Base-by-base conservation (phyloP, 140 eudicot genomes). In the Ambrosia hybrid region DNA sequence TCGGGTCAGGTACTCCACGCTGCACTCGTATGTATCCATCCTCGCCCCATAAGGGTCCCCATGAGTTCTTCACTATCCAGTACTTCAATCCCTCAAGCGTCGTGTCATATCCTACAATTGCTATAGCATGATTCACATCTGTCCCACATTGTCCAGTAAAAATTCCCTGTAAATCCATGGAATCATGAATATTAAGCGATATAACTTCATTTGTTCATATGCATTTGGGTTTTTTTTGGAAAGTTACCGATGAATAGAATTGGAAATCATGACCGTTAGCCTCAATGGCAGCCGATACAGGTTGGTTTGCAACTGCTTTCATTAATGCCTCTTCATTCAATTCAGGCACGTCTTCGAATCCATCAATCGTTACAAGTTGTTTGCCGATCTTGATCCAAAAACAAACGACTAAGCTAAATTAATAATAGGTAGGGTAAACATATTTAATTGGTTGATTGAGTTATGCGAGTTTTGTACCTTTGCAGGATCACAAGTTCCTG, bases 31-130 rank as follows among this genome's bases (percentile, higher is more conserved):
- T 73, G 66, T 72, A 89, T 2, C 96, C 96, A 46, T 74, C 82
- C 77, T 89, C 96, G 55, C 96, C 96, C 96, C 96, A 90, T 26
- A 76, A 81, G 6, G 83, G 64, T 41, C 96, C 96, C 96, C 96
- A 90, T 7, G 96, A 90, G 77, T 90, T 90, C 78, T 74, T 90
- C 70, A 87, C 95, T 2, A 77, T 81, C 96, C 96, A 90, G 37
- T 85, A 90, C 65, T 90, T 90, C 57, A 89, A 83, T 34, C 96
- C 95, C 14, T 87, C 96, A 0, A 74, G 68, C 5, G 89, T 83
- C 9, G 76, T 51, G 38, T 81, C 96, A 10, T 90, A 90, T n/a
- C 96, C 96, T 3, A 90, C 95, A 4, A 83, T 61, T 4, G 95
- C 86, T 45, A 90, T 89, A 13, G 89, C 96, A 6, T 90, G 96